Evolutionary conservation across 2,329 filamentous ascomycete species (phyloP).

Genomic region (Phialemoniopsis sp.): DNA sequence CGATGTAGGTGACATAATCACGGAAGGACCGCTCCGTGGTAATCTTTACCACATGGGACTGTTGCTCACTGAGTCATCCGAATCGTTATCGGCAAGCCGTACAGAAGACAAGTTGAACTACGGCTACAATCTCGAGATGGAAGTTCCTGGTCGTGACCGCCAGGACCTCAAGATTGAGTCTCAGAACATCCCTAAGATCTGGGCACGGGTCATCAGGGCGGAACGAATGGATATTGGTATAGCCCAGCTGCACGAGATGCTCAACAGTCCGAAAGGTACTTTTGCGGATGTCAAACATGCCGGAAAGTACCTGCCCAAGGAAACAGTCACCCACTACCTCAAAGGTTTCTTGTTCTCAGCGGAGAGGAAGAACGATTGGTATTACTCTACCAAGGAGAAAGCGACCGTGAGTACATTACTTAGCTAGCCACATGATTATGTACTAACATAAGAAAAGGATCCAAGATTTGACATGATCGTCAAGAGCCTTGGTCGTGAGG

Average conservation of each 20-base stretch:
- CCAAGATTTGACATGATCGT: constrained; percentile 10
- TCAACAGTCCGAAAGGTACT: constrained; percentile 9
- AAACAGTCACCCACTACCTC: constrained; percentile 4
- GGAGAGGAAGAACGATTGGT: constrained; percentile 14
- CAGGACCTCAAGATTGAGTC: constrained; percentile 13
- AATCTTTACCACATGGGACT: constrained; percentile 17
- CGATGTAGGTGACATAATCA: constrained; percentile 12
- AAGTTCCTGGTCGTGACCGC: constrained; percentile 15
- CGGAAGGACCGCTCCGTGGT: constrained; percentile 9
- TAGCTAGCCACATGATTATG: no score
- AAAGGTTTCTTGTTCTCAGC: constrained; percentile 9
- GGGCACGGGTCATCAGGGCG: constrained; percentile 8
- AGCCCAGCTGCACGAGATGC: constrained; percentile 12
- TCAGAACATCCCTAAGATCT: constrained; percentile 13
- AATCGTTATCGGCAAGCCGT: constrained; percentile 14
- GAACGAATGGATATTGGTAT: constrained; percentile 5
- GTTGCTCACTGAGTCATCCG: constrained; percentile 9
- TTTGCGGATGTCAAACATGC: constrained; percentile 15
- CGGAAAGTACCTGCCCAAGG: constrained; percentile 1
- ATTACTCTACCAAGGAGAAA: constrained; percentile 10
- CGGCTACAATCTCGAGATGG: constrained; percentile 17
- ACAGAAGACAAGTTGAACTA: constrained; percentile 12
- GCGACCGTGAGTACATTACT: constrained; percentile 8
- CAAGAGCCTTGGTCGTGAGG: constrained; percentile 10
- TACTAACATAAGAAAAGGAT: constrained; percentile 8